Base-by-base conservation (phyloP, 2,329 filamentous ascomycete genomes). In the Penicillium sp. region DNA sequence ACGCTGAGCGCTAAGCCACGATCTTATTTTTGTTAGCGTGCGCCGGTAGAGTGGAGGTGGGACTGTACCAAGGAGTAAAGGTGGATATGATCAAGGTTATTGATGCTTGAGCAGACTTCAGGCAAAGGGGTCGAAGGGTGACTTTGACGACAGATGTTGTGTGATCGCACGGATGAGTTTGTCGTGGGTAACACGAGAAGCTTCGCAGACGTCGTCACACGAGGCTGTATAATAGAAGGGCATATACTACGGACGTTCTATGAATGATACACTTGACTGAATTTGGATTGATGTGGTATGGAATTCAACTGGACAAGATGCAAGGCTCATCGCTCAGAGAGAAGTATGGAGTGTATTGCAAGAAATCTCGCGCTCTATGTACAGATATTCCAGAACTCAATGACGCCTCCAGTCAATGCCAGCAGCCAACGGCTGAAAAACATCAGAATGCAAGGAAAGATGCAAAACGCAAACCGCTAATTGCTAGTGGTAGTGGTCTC, bases 1-100 rank as follows among this genome's bases (percentile, higher is more conserved):
- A 65, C 64, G 42, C 61, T 59, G 58, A 65, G 64, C 64, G 42
- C 61, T 59, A 56, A 64, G 64, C 64, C 64, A 65, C 61, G 53
- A 26, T 10, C 0, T 51, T 57, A 54, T 51, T 57, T 62, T 62
- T 59, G 45, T 48, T 59, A 58, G 57, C 38, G 48, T 35, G 40
- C 19, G 35, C 46, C 28, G 11, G 28, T 26, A 42, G 54, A 19
- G 16, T 2, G 48, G 19, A 45, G 22, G 46, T 49, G 46, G 46
- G 46, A 49, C 46, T 51, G 28, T 35, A 51, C 46, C 46, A 51
- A 51, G n/a, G 6, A 33, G 22, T 35, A 6, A 49, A 10, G 7
- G 45, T 49, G 26, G 26, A n/a, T 46, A 28, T 4, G 4, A 16
- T 16, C 2, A 4, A 16, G 13, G 11, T 16, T 51, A 3, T 13